phyloP scores from a whole-genome alignment of 1,139 yeast genomes.

The Taphrina flavorubra region DNA sequence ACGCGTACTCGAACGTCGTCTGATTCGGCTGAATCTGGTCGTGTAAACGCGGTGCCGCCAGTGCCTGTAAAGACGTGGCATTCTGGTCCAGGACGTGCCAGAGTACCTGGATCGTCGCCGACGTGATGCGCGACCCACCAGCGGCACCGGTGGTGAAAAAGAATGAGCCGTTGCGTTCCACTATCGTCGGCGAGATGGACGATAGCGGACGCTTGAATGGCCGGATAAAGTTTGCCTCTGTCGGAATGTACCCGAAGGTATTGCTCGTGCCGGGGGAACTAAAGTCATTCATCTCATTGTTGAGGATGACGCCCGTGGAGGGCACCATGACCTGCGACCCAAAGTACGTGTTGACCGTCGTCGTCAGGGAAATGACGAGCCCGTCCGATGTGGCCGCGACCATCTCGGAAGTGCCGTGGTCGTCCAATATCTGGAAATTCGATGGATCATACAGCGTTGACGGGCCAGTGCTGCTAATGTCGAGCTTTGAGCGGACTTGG shows the following conservation, averaged over 20 bases:
- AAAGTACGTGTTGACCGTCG: slow-evolving; percentile 84
- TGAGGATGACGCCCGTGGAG: slow-evolving; percentile 77
- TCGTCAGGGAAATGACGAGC: slow-evolving; percentile 83
- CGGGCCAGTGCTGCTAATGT: slow-evolving; percentile 52
- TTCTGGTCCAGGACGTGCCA: slow-evolving; percentile 66
- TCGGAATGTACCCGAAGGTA: slow-evolving; percentile 80
- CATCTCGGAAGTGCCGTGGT: slow-evolving; percentile 42
- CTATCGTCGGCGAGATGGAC: slow-evolving; percentile 80
- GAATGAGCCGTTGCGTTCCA: slow-evolving; percentile 64
- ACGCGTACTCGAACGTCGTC: slow-evolving; percentile 64
- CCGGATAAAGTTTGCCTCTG: slow-evolving; percentile 73
- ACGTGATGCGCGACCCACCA: slow-evolving; percentile 90
- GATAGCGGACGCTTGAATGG: slow-evolving; percentile 85
- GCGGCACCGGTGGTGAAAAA: slow-evolving; percentile 92
- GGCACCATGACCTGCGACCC: slow-evolving; percentile 85
- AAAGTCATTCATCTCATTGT: slow-evolving; percentile 95
- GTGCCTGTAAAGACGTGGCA: slow-evolving; percentile 65
- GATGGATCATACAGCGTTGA: slow-evolving; percentile 75
- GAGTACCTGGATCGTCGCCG: slow-evolving; percentile 81
- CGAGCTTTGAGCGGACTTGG: slow-evolving; percentile 57
- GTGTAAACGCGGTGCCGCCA: slow-evolving; percentile 81
- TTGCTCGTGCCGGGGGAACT: slow-evolving; percentile 72
- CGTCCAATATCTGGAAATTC: slow-evolving; percentile 26
- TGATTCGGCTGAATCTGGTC: slow-evolving; percentile 85
- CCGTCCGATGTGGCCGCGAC: slow-evolving; percentile 49